Evolutionary conservation across 345 rosid genomes (phyloP), one percentile per base, ranked within the genome.

Genomic region (Schrenkiella parvula): DNA sequence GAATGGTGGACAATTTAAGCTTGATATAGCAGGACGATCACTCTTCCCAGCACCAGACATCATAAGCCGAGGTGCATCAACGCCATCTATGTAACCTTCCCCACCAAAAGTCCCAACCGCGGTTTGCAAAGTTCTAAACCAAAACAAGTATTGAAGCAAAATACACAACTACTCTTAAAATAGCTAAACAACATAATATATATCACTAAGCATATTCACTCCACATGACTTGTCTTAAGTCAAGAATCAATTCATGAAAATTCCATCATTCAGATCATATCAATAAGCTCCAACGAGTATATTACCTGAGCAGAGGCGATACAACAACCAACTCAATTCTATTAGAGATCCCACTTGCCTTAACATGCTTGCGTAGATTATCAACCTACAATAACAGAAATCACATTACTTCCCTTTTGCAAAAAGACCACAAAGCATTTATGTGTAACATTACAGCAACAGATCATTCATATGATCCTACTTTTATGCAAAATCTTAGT

Each of bases 61-160:
- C 95, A 86, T 86, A 68, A 89, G 69, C 4, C 81, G 83, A 44
- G 87, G 72, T 54, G 69, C 78, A 44, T 73, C 70, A 19, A 81
- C 68, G 41, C 84, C 88, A 68, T 89, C 79, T 37, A 19, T 65
- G 19, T 68, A 68, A 23, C 76, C 78, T 66, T 70, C 87, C 6
- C 85, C 88, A 2, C 91, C 91, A 67, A 89, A 89, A 31, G 80
- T 85, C 50, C 89, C 89, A 55, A 85, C 88, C 12, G 95, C 95
- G 12, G 95, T 86, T 78, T 89, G 95, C 80, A 89, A 81, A 37
- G 95, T 85, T 89, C 95, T 88, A 68, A 21, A 61, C 21, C 29
- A 44, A 26, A 18, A 73, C 39, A 55, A 31, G 46, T 32, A 44
- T 35, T 65, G 59, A 44, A 10, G n/a, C 56, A 12, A 23, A 21